phyloP scores from a whole-genome alignment of 192 early-diverging fungal genomes.

The Podila verticillata region DNA sequence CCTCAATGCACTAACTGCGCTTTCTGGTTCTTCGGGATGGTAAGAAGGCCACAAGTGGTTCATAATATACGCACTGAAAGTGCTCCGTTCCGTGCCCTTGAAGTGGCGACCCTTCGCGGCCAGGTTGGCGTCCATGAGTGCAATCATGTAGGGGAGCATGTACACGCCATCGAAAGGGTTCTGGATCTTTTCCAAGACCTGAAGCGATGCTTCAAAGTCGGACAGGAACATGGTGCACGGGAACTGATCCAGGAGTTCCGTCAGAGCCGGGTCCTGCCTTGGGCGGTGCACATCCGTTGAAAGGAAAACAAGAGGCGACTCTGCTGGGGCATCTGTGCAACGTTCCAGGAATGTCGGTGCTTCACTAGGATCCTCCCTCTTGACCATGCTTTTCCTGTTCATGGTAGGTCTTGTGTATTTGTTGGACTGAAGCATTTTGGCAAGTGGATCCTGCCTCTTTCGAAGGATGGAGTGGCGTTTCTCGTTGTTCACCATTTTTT shows the following conservation, averaged over 20 bases:
- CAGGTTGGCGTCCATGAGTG: slow-evolving; percentile 43
- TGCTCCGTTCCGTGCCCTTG: slow-evolving; percentile 40
- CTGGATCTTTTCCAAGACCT: slow-evolving; percentile 15
- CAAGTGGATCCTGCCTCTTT: no score
- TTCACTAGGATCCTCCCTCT: not conserved
- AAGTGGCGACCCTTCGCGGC: slow-evolving; percentile 35
- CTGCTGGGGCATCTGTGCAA: slow-evolving; percentile 13
- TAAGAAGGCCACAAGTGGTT: slow-evolving; percentile 41
- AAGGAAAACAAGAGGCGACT: slow-evolving; percentile 54
- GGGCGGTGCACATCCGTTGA: slow-evolving; percentile 58
- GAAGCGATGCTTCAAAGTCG: slow-evolving; percentile 33
- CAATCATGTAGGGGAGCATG: slow-evolving; percentile 38
- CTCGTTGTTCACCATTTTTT: not conserved
- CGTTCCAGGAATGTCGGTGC: slow-evolving; percentile 19
- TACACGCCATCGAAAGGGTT: slow-evolving; percentile 31
- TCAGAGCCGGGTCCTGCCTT: slow-evolving; percentile 26
- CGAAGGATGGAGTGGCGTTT: not conserved
- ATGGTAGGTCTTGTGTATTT: no score
- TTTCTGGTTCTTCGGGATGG: slow-evolving; percentile 11
- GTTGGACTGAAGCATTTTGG: no score
- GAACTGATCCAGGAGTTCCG: slow-evolving; percentile 26
- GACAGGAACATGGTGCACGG: slow-evolving; percentile 55
- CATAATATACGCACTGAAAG: slow-evolving; percentile 40
- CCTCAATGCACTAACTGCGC: not conserved
- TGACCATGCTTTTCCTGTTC: not conserved